These are phyloP conservation scores for Calonectria pseudoturangicola DNA, from an alignment of 2,329 filamentous ascomycete genomes.

Conservation along the genomic window DNA sequence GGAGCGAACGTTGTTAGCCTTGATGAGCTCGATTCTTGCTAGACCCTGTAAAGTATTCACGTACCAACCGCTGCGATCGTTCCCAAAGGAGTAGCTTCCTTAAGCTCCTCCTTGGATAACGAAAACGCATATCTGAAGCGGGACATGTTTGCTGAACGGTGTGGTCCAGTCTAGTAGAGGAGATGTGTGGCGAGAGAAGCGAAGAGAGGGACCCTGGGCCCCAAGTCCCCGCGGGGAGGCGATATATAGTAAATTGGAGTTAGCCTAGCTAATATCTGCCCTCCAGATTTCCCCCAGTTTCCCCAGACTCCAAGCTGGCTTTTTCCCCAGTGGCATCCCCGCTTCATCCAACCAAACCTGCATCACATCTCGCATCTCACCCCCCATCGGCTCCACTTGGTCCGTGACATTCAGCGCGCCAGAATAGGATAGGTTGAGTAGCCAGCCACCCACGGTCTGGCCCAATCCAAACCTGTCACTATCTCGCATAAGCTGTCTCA, in stretches of 20 bases:
- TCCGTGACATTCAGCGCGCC: neutral
- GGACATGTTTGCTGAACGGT: neutral
- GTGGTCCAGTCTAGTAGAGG: neutral
- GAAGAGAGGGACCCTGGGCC: no score
- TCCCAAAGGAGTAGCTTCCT: neutral
- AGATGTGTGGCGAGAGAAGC: neutral
- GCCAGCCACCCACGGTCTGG: conserved; percentile 6
- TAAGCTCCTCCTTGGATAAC: neutral
- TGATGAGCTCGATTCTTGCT: no score
- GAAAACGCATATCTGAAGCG: conserved; percentile 17
- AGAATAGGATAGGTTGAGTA: neutral
- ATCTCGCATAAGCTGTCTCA: conserved; percentile 2
- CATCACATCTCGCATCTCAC: conserved; percentile 9
- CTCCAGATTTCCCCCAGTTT: neutral
- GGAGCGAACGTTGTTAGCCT: neutral
- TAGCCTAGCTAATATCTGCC: no score
- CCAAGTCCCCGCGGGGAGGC: neutral
- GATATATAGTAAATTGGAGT: neutral
- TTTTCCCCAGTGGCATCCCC: neutral
- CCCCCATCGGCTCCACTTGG: conserved; percentile 18
- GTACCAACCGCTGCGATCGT: neutral
- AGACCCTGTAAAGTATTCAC: neutral
- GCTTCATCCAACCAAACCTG: neutral
- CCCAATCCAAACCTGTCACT: neutral
- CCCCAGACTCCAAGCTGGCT: neutral